Base-by-base conservation (phyloP, 2,329 filamentous ascomycete genomes). In the Trichothecium sympodiale region DNA sequence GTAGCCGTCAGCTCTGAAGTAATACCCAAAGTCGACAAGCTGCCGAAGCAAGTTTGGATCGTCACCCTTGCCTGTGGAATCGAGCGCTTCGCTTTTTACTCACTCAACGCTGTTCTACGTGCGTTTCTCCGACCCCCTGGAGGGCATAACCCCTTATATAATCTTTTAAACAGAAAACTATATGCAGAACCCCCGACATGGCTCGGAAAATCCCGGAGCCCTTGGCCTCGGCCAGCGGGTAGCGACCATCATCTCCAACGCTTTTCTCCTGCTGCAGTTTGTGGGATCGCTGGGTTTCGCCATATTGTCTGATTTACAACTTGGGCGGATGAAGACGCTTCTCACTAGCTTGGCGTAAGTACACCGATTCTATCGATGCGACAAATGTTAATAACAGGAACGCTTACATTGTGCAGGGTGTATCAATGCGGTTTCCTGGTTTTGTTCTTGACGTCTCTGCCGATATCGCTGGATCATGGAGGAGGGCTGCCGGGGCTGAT, bases 241-340 rank as follows among this genome's bases (percentile, higher is more conserved):
- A 5, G 67, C 69, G 4, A 64, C 64, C 5, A 60, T 52, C 5
- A 55, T 72, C 7, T 59, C 57, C 33, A 68, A 65, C 37, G 62
- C 56, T 17, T 69, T 70, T 39, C 58, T 61, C 30, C 55, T 70
- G 29, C 59, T 62, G 36, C 56, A 56, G 13, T 69, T 64, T 39
- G 52, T 72, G 25, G 71, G 69, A 14, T 74, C 74, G 3, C 67
- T 77, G 26, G 37, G 71, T 16, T 69, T 71, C 51, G 74, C 71
- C 34, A 67, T 74, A 37, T 50, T 77, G 37, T 72, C 74, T 17
- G 74, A 79, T 48, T 66, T 70, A 28, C 75, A 73, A 50, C 57
- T 75, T n/a, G 74, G 75, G 37, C 71, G 74, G 45, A 77, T 71
- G 54, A 74, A 70, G 50, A 73, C 74, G 3, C 71, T 79, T 31